Evolutionary conservation across 306 rosid genomes (phyloP), one percentile per base, ranked within the genome.

Genomic region (Astragalus glycyphyllos): DNA sequence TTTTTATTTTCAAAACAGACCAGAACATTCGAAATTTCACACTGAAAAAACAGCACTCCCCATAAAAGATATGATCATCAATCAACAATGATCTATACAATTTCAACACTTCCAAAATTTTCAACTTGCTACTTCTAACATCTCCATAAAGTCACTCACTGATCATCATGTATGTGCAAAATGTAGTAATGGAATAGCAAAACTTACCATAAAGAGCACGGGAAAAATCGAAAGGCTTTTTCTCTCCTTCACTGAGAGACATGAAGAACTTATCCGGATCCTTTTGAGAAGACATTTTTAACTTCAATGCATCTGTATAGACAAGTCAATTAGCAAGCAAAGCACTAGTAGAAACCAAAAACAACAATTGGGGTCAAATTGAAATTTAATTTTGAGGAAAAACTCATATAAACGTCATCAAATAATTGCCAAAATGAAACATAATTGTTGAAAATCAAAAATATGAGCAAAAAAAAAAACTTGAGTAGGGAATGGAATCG

Each of bases 121-220:
- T 46, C 32, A 69, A 44, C 49, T 42, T 67, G 47, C 47, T 51
- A 20, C 54, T 34, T 61, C 31, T 11, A 8, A 47, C 47, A 45
- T n/a, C 38, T 64, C 13, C n/a, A 32, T 58, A 56, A 16, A 16
- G 38, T 44, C 31, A 26, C 31, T 11, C 45, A 48, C 63, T 11
- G 46, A 42, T 76, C n/a, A 48, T 46, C 8, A 12, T 37, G 29
- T 56, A 10, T 13, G 55, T 13, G 46, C 17, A 48, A 62, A 69
- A 69, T 17, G 4, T 73, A 69, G 7, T 64, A 13, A 50, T 78
- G 44, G 47, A 59, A 61, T 31, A 0, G 7, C 7, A 69, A 13
- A 35, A 34, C 71, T 72, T 80, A 83, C 87, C 84, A 76, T 62
- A 80, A 23, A 83, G n/a, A 76, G 54, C 70, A 1, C 82, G 84